Evolutionary conservation across 2,329 filamentous ascomycete species (phyloP).

Genomic region (Alternaria burnsii): DNA sequence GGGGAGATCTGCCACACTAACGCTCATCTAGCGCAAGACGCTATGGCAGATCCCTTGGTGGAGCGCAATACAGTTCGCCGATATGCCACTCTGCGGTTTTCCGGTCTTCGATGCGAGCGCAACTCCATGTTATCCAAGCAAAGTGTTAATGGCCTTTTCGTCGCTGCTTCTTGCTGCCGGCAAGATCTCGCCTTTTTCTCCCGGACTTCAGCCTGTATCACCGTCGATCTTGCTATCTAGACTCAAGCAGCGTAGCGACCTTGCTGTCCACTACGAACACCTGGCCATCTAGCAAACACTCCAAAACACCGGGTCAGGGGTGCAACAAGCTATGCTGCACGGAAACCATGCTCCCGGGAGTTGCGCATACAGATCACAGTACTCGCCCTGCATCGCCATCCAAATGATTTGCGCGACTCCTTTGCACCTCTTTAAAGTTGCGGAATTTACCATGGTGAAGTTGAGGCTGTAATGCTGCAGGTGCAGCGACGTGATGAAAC

Average conservation of each 20-base stretch:
- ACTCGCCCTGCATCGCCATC: neutral
- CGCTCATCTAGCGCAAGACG: neutral
- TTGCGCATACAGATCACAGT: neutral
- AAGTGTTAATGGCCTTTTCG: neutral
- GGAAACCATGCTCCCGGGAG: neutral
- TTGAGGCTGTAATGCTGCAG: neutral
- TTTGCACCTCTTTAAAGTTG: conserved; percentile 1
- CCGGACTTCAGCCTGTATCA: neutral
- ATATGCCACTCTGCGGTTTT: neutral
- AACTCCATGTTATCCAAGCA: neutral
- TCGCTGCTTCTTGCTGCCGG: neutral
- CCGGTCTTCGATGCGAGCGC: neutral
- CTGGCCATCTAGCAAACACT: conserved; percentile 3
- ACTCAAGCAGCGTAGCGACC: neutral
- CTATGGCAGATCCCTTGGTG: neutral
- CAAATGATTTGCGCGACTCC: neutral
- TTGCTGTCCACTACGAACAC: neutral
- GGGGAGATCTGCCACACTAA: neutral
- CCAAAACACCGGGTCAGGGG: conserved; percentile 5
- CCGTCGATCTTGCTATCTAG: neutral
- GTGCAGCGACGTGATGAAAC: neutral
- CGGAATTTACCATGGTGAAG: conserved; percentile 1
- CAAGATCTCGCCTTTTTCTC: neutral
- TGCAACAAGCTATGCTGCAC: neutral
- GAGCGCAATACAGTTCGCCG: neutral